phyloP scores from a whole-genome alignment of 225 moss, liverwort and hornwort species.

The Antitrichia curtipendula region DNA sequence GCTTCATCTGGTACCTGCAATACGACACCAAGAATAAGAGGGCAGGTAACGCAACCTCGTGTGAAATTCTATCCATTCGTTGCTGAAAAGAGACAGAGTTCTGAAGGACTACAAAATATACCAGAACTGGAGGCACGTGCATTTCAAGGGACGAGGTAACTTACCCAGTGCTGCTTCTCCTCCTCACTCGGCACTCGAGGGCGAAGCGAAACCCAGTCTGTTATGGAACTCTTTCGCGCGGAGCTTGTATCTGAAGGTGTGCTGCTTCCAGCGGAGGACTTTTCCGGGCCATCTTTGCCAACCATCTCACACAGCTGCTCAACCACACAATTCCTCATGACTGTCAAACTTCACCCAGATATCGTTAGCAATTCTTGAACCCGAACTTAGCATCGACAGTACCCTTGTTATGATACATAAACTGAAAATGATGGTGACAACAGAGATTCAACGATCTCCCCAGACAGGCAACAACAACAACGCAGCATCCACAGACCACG shows the following conservation, averaged over 20 bases:
- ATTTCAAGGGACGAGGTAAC: not conserved
- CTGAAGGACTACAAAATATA: not conserved
- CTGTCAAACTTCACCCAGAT: not conserved
- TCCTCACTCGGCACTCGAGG: constrained; percentile 50
- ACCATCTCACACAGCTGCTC: constrained; percentile 89
- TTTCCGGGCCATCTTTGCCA: constrained; percentile 62
- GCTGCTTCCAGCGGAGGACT: constrained; percentile 8
- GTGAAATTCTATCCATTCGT: not conserved
- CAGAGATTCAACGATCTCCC: not conserved
- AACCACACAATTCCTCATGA: not conserved
- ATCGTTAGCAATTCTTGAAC: not conserved
- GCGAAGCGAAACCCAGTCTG: constrained; percentile 85
- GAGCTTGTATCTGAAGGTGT: constrained; percentile 10
- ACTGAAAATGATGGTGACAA: not conserved
- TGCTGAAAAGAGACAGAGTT: not conserved
- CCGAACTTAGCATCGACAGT: not conserved
- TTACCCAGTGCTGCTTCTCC: constrained; percentile 97
- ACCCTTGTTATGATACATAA: not conserved
- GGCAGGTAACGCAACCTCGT: not conserved
- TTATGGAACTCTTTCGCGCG: constrained; percentile 52
- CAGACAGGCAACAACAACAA: not conserved
- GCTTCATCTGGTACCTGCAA: constrained; percentile 91
- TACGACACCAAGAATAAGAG: not conserved
- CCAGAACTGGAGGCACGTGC: not conserved
- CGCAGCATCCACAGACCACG: not conserved